phyloP scores from a whole-genome alignment of 495 filamentous ascomycete genomes.

The Penicillium coffeae region DNA sequence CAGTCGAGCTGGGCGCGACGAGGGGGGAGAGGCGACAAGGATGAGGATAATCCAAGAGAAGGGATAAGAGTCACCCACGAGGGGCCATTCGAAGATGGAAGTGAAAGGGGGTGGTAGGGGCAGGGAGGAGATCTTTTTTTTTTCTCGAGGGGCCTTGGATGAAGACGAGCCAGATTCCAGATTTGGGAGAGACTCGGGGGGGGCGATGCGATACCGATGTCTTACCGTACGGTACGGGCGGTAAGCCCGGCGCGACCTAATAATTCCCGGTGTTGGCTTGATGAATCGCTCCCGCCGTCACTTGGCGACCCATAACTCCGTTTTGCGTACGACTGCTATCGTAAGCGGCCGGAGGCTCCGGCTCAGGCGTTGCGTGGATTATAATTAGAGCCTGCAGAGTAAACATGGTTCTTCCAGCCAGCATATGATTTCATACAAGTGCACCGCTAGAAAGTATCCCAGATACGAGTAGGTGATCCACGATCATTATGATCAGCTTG shows the following conservation, averaged over 20 bases:
- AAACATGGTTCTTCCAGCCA: too few species aligned
- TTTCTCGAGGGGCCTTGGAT: slow-evolving; percentile 6
- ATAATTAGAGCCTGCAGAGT: too few species aligned
- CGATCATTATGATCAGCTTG: too few species aligned
- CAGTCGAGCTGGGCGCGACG: not conserved
- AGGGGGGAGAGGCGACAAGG: not conserved
- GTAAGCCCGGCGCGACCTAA: not conserved
- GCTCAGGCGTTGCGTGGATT: too few species aligned
- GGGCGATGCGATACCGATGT: not conserved
- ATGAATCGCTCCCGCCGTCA: too few species aligned
- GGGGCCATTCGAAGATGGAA: slow-evolving; percentile 21
- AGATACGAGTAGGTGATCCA: too few species aligned
- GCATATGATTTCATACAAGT: too few species aligned
- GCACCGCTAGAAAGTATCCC: too few species aligned
- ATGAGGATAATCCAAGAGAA: slow-evolving; percentile 1
- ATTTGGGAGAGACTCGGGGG: not conserved
- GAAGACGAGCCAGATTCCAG: not conserved
- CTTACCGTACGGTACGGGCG: not conserved
- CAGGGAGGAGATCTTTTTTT: slow-evolving; percentile 9
- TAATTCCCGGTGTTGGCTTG: not conserved
- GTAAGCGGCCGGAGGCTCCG: too few species aligned
- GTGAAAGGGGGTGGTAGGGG: slow-evolving; percentile 9
- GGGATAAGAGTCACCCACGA: slow-evolving; percentile 17
- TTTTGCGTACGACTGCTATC: too few species aligned
- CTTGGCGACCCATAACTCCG: too few species aligned